Percentiles rank a stretch among this genome's conserved stretches.
phyloP scores from a whole-genome alignment of 192 early-diverging fungal genomes.

The Oehlia diaphana region DNA sequence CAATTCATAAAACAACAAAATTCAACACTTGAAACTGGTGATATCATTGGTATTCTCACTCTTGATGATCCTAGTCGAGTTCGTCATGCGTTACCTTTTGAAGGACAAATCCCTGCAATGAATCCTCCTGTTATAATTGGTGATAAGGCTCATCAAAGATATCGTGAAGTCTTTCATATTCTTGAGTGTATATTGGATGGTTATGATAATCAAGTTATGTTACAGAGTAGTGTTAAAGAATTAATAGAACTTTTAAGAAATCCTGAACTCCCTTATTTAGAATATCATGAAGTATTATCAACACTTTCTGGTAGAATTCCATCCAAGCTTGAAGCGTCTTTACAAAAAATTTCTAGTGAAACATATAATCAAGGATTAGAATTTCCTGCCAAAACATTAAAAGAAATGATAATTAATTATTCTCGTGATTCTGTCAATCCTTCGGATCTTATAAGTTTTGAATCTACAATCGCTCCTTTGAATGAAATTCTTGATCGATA shows the following conservation, averaged over 20 bases:
- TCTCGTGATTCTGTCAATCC: slow-evolving; percentile 49
- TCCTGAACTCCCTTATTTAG: slow-evolving; percentile 82
- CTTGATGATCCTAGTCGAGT: slow-evolving; percentile 94
- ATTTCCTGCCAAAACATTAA: slow-evolving; percentile 75
- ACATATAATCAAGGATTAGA: slow-evolving; percentile 40
- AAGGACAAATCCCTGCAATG: slow-evolving; percentile 66
- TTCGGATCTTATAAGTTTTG: slow-evolving; percentile 66
- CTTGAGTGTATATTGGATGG: slow-evolving; percentile 83
- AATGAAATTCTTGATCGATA: slow-evolving; percentile 67
- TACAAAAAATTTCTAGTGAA: slow-evolving; percentile 53
- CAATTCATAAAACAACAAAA: slow-evolving; percentile 88
- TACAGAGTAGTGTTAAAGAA: slow-evolving; percentile 69
- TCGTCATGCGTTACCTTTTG: slow-evolving; percentile 83
- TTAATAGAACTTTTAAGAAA: slow-evolving; percentile 73
- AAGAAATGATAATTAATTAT: slow-evolving; percentile 60
- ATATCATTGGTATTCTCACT: slow-evolving; percentile 90
- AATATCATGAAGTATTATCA: slow-evolving; percentile 78
- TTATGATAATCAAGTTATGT: slow-evolving; percentile 79
- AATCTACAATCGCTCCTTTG: slow-evolving; percentile 67
- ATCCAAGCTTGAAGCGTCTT: slow-evolving; percentile 54
- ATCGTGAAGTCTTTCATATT: slow-evolving; percentile 57
- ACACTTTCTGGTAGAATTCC: slow-evolving; percentile 87
- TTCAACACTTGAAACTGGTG: slow-evolving; percentile 80
- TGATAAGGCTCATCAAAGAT: slow-evolving; percentile 88
- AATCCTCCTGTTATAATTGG: slow-evolving; percentile 82